Evolutionary conservation across 306 rosid genomes (phyloP).

Genomic region (Dalbergia cultrata): DNA sequence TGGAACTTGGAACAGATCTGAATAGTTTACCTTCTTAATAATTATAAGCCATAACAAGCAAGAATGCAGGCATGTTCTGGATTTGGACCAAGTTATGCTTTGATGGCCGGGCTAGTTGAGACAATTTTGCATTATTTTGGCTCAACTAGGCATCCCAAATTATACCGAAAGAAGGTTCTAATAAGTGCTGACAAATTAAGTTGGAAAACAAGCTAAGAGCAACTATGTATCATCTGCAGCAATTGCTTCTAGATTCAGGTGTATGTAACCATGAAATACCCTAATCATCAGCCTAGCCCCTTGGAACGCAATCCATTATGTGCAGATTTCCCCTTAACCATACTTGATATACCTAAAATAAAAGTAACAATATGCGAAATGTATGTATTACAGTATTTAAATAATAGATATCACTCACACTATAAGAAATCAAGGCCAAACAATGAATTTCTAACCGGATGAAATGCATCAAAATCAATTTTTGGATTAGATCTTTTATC

Average conservation of each 20-base stretch:
- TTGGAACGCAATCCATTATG: background rate
- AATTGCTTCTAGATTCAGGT: background rate
- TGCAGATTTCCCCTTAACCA: background rate
- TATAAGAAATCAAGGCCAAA: background rate
- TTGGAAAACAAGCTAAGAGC: background rate
- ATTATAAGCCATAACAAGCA: background rate
- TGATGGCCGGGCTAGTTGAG: too few relatives aligned
- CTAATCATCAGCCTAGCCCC: background rate
- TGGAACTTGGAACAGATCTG: background rate
- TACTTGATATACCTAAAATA: background rate
- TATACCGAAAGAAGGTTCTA: background rate
- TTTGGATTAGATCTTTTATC: background rate
- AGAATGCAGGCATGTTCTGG: background rate
- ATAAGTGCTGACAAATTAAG: background rate
- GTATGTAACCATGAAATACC: background rate
- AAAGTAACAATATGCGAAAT: background rate
- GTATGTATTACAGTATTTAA: too few relatives aligned
- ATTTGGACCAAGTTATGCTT: background rate
- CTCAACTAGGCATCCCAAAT: constrained; percentile 1
- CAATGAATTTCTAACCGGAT: background rate
- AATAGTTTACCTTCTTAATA: background rate
- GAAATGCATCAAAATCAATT: background rate
- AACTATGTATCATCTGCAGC: background rate
- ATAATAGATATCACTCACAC: background rate
- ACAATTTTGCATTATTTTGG: background rate